These are phyloP conservation scores for Dendrobium officinale DNA, from an alignment of 106 monocot genomes.

Conservation along the genomic window DNA sequence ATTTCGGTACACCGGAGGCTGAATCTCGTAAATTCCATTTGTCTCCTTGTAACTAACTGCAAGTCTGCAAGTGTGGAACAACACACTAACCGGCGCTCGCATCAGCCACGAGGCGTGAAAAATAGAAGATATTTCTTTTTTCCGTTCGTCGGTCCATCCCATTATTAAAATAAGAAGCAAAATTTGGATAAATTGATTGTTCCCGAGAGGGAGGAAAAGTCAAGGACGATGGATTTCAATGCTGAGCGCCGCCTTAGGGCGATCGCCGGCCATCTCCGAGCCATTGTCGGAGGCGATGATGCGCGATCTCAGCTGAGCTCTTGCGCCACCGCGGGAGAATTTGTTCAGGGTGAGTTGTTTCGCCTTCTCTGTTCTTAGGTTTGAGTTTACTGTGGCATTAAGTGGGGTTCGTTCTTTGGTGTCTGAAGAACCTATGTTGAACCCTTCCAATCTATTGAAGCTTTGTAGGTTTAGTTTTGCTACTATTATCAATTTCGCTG, in stretches of 20 bases:
- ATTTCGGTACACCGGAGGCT: too few relatives aligned
- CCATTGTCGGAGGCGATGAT: not conserved
- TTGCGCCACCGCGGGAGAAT: conserved; percentile 33
- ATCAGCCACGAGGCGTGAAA: too few relatives aligned
- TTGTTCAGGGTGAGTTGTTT: conserved; percentile 23
- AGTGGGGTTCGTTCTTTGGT: not conserved
- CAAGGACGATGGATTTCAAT: not conserved
- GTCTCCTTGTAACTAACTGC: too few relatives aligned
- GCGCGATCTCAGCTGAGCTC: conserved; percentile 7
- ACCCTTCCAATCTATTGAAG: not conserved
- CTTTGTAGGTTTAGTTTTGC: not conserved
- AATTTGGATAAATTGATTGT: too few relatives aligned
- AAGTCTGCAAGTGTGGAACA: too few relatives aligned
- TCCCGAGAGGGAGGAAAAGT: not conserved
- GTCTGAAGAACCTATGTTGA: not conserved
- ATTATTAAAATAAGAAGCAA: too few relatives aligned
- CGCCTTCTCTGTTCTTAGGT: not conserved
- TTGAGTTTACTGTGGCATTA: not conserved
- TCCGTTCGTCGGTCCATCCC: too few relatives aligned
- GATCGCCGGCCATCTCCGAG: conserved; percentile 33
- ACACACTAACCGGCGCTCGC: too few relatives aligned
- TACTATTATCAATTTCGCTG: not conserved
- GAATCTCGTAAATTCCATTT: too few relatives aligned
- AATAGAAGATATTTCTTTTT: too few relatives aligned
- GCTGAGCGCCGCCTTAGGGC: conserved; percentile 38